Conservation (phyloP, 805 yeast genomes). For the Cyberlindnera meyerae region DNA sequence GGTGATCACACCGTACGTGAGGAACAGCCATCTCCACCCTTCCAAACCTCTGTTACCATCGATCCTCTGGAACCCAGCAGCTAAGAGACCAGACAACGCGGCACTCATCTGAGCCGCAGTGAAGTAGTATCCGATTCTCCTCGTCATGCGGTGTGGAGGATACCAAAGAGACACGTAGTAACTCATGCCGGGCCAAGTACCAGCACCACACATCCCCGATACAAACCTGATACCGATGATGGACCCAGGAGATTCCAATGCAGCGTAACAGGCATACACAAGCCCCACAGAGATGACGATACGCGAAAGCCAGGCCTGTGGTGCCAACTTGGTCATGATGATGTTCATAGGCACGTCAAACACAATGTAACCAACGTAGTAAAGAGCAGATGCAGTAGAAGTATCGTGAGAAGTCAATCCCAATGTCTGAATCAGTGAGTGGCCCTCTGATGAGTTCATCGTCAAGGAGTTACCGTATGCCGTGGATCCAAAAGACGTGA, state of each 20-base stretch:
- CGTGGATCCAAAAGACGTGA: conserved; percentile 72
- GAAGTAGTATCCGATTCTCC: conserved; percentile 81
- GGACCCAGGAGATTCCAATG: conserved; percentile 51
- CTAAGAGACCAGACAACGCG: conserved; percentile 80
- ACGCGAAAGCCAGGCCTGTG: conserved; percentile 81
- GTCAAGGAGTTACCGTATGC: conserved; percentile 78
- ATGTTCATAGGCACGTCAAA: conserved; percentile 89
- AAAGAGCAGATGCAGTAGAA: conserved; percentile 73
- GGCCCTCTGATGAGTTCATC: conserved; percentile 61
- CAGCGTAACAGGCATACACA: conserved; percentile 69
- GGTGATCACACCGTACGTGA: conserved; percentile 71
- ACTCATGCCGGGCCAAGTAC: conserved; percentile 88
- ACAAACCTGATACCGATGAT: conserved; percentile 67
- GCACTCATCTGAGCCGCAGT: conserved; percentile 92
- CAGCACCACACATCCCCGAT: conserved; percentile 76
- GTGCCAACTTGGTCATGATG: conserved; percentile 75
- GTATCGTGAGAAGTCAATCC: conserved; percentile 50
- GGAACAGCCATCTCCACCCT: conserved; percentile 87
- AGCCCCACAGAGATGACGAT: conserved; percentile 73
- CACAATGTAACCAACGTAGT: conserved; percentile 76
- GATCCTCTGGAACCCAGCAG: conserved; percentile 85
- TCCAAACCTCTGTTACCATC: conserved; percentile 63
- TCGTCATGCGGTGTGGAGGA: conserved; percentile 70
- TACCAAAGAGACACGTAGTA: conserved; percentile 83
- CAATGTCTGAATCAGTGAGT: conserved; percentile 53